These are phyloP conservation scores for Lathyrus oleraceus DNA, from an alignment of 306 rosid species.

Conservation along the genomic window DNA sequence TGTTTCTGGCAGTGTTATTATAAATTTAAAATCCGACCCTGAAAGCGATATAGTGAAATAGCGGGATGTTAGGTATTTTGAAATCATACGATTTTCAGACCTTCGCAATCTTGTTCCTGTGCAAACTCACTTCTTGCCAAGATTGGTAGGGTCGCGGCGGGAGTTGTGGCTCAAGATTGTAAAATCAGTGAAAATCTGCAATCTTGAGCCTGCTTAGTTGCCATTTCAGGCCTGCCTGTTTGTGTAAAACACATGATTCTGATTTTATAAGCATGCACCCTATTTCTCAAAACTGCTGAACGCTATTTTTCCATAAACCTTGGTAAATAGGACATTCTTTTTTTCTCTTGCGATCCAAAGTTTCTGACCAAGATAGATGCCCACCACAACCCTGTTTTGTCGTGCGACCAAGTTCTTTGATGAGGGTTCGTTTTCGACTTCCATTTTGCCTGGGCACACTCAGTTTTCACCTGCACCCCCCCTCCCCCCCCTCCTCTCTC, in stretches of 20 bases:
- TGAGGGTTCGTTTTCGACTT: background rate
- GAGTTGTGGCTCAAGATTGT: background rate
- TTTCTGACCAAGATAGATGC: background rate
- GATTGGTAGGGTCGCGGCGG: background rate
- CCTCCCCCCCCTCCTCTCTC: background rate
- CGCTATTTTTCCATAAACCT: background rate
- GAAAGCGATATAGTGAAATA: background rate
- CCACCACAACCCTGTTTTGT: background rate
- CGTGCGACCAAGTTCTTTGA: background rate
- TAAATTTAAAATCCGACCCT: background rate
- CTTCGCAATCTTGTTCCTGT: background rate
- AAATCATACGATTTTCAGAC: background rate
- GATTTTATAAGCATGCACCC: background rate
- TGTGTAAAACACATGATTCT: background rate
- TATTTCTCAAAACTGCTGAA: constrained; percentile 1
- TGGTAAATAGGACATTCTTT: background rate
- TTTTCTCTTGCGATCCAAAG: background rate
- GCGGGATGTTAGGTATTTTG: background rate
- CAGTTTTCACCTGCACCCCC: background rate
- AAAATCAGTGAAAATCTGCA: background rate
- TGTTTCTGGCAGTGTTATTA: background rate
- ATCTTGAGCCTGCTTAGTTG: background rate
- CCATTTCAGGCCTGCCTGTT: background rate
- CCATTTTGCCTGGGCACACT: background rate
- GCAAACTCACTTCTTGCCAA: background rate